Evolutionary conservation across 495 filamentous ascomycete species (phyloP).

Genomic region (Stereocaulon alpinum): DNA sequence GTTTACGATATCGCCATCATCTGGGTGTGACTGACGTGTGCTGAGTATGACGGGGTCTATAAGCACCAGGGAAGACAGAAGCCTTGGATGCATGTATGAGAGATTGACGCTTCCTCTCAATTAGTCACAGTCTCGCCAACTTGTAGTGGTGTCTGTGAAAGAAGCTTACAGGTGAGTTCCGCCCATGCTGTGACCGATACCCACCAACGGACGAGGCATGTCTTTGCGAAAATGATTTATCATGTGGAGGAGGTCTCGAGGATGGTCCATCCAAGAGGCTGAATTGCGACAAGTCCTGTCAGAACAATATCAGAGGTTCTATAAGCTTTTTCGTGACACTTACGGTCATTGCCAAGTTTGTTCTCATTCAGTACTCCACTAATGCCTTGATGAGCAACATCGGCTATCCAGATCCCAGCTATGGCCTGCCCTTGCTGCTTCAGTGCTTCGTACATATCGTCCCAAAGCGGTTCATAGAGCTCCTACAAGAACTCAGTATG

Average conservation of each 20-base stretch:
- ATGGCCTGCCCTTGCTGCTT: constrained; percentile 53
- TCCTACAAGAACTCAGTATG: constrained; percentile 38
- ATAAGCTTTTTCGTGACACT: constrained; percentile 13
- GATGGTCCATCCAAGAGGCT: constrained; percentile 79
- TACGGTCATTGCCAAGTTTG: constrained; percentile 69
- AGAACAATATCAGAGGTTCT: not conserved
- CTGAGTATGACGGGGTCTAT: constrained; percentile 69
- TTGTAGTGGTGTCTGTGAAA: not conserved
- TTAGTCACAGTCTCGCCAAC: not conserved
- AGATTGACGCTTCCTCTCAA: constrained; percentile 35
- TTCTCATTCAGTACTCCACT: constrained; percentile 66
- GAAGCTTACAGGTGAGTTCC: constrained; percentile 54
- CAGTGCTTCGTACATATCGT: constrained; percentile 51
- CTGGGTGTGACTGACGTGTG: not conserved
- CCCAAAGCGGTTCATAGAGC: constrained; percentile 83
- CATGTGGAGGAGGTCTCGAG: constrained; percentile 78
- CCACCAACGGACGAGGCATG: constrained; percentile 83
- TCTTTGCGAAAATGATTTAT: constrained; percentile 71
- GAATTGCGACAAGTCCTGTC: not conserved
- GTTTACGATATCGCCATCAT: not conserved
- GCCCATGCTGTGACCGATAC: constrained; percentile 86
- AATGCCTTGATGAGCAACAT: constrained; percentile 66
- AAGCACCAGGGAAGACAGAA: constrained; percentile 65
- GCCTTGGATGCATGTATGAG: constrained; percentile 69
- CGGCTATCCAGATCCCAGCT: constrained; percentile 76